Evolutionary conservation across 2,329 filamentous ascomycete species (phyloP).

Genomic region (Pseudogymnoascus sp.): DNA sequence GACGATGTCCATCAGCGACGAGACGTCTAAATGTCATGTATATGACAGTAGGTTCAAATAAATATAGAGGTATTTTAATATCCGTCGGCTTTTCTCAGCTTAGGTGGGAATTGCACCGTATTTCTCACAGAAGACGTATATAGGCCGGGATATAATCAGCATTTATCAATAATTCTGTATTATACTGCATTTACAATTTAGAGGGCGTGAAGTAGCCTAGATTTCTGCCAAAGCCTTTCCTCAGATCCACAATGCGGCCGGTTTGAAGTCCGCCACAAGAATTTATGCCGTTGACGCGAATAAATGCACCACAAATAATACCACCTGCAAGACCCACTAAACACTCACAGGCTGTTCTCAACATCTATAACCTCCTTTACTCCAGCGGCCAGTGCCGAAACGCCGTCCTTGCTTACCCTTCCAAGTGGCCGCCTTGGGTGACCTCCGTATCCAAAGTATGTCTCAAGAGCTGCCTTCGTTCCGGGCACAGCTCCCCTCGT

Average conservation of each 20-base stretch:
- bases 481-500: constrained; percentile 77
- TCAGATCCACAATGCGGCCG: neutral
- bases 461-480: constrained; percentile 77
- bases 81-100: too few relatives aligned
- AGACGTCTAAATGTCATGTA: too few relatives aligned
- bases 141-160: too few relatives aligned
- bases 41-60: too few relatives aligned
- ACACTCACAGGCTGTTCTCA: constrained; percentile 38
- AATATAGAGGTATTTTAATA: too few relatives aligned
- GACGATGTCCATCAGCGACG: too few relatives aligned
- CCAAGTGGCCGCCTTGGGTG: constrained; percentile 66
- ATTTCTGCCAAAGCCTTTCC: neutral
- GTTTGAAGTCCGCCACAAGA: neutral
- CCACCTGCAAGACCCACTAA: neutral
- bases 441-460: constrained; percentile 74
- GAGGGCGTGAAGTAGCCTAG: neutral
- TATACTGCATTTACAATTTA: neutral
- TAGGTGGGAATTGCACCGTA: too few relatives aligned
- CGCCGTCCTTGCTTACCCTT: constrained; percentile 50
- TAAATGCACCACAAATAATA: neutral
- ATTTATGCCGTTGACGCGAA: neutral
- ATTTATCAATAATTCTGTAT: neutral
- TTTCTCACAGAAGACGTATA: too few relatives aligned
- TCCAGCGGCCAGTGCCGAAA: constrained; percentile 45
- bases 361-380: constrained; percentile 58